Base-by-base conservation (phyloP, 2,329 filamentous ascomycete species). In the Cytospora piceae region DNA sequence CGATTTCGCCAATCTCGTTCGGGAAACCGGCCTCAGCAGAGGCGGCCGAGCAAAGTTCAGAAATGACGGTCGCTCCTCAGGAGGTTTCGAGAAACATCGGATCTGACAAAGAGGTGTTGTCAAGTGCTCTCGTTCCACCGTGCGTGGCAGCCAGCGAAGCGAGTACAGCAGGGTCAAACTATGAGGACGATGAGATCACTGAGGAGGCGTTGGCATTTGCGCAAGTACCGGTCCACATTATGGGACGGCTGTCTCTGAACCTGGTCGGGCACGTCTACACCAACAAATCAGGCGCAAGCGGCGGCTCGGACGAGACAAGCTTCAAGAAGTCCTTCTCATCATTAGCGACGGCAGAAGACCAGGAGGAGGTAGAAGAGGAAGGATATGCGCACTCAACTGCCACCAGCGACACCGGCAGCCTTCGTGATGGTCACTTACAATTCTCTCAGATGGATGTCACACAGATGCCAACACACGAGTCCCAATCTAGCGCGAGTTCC, bases 201-300 rank as follows among this genome's bases (percentile, higher is more conserved):
- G 66, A 68, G 39, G 66, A 68, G 56, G 66, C 66, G 0, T 42
- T 68, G 52, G 66, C 66, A 5, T 68, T 68, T 14, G 66, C 66
- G 4, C 66, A 68, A 55, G 66, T 68, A 2, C 66, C 66, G 7
- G 58, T 68, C 17, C 66, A 68, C 24, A 61, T 68, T 4, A 54
- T 68, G 24, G 66, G 61, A 9, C 55, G 66, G 12, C 24, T 66
- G 11, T 68, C 66, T 51, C 20, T 68, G 7, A 66, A 68, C 22
- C 56, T 68, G 17, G 66, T 66, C 42, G 66, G 66, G 27, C 66
- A 68, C 9, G 63, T 68, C 27, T 68, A 68, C 52, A 57, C 59
- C 51, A 59, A 64, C 51, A 64, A 37, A 31, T 59, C 64, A 31
- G 39, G 61, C 9, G 37, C 54, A 22, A 49, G 31, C 31, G 52